Base-by-base conservation (phyloP, 2,329 filamentous ascomycete genomes). In the Xylariaceae sp. region DNA sequence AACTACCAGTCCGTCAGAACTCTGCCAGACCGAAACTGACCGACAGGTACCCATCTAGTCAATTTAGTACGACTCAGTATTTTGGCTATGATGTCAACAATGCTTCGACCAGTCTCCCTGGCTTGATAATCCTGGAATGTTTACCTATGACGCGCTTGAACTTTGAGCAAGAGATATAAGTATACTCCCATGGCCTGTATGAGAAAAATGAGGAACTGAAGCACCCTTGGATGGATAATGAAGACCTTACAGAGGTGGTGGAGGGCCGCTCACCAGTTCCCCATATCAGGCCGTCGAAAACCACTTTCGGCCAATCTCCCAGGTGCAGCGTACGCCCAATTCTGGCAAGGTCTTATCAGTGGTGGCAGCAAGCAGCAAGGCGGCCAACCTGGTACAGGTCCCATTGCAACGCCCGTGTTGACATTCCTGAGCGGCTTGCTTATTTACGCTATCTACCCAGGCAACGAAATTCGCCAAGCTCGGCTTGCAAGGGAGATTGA, bases 361-460 rank as follows among this genome's bases (percentile, higher is more conserved):
- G 61, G 53, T 34, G 53, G 54, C 29, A 58, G 54, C 34, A 59
- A 49, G 39, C 56, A 55, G 32, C 56, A 55, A 46, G 54, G 56
- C 29, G 36, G 51, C 47, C 66, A 58, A 47, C 41, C 47, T 39
- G 65, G 65, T 66, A 67, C 63, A 65, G 44, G 64, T 49, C 60
- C 61, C 56, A 56, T 61, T 46, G 59, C 64, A 47, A 60, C 65
- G 40, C 61, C 70, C 50, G 61, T 65, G 49, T 61, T 69, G 49
- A 58, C 70, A n/a, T 49, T 67, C 49, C 54, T 70, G 47, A 64
- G 69, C 61, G 64, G 65, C 49, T 64, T 72, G 61, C 68, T 74
- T 63, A 65, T 71, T 50, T 71, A 70, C 59, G 67, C 68, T 54
- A 64, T 74, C 47, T 72, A 71, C 62, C 72, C 72, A 64, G 67